Percentiles rank a stretch among this genome's conserved stretches.
Evolutionary conservation across 176 grass and related monocot genomes (phyloP).

Genomic region (Leersia perrieri): DNA sequence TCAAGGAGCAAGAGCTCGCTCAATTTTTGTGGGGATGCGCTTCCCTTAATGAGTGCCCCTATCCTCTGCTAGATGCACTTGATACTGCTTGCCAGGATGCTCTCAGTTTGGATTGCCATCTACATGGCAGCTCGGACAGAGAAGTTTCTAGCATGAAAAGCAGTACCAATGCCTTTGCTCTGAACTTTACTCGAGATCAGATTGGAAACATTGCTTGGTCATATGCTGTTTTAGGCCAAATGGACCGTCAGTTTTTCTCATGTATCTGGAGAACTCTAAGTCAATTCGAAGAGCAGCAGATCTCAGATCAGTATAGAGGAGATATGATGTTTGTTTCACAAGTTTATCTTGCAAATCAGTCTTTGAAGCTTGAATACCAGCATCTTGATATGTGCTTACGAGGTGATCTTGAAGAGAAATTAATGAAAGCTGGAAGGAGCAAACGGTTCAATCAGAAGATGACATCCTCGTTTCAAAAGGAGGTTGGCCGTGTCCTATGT

Average conservation of each 20-base stretch:
- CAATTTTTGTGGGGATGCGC: conserved; percentile 93
- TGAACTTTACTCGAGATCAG: conserved; percentile 82
- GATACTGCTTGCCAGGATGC: conserved; percentile 53
- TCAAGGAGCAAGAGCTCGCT: conserved; percentile 79
- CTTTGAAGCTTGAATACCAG: conserved; percentile 67
- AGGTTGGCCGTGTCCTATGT: conserved; percentile 71
- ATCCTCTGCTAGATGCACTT: conserved; percentile 54
- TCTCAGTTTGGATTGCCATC: conserved; percentile 15
- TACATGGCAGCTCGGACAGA: neutral
- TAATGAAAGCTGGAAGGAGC: conserved; percentile 64
- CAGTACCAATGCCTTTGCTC: neutral
- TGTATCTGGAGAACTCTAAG: conserved; percentile 63
- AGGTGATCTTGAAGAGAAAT: conserved; percentile 73
- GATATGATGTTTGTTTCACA: conserved; percentile 96
- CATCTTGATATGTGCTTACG: conserved; percentile 63
- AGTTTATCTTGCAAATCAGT: conserved; percentile 89
- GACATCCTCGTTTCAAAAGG: conserved; percentile 85
- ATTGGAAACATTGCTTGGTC: conserved; percentile 91
- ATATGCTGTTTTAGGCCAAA: conserved; percentile 79
- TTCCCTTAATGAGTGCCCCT: conserved; percentile 57
- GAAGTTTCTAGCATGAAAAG: conserved; percentile 22
- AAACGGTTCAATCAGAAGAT: conserved; percentile 90
- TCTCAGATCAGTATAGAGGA: conserved; percentile 82
- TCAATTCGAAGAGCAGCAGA: conserved; percentile 52
- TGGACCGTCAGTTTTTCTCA: conserved; percentile 68